These are phyloP conservation scores for Acanthamoeba triangularis DNA, from an alignment of 208 protist species.

Conservation along the genomic window DNA sequence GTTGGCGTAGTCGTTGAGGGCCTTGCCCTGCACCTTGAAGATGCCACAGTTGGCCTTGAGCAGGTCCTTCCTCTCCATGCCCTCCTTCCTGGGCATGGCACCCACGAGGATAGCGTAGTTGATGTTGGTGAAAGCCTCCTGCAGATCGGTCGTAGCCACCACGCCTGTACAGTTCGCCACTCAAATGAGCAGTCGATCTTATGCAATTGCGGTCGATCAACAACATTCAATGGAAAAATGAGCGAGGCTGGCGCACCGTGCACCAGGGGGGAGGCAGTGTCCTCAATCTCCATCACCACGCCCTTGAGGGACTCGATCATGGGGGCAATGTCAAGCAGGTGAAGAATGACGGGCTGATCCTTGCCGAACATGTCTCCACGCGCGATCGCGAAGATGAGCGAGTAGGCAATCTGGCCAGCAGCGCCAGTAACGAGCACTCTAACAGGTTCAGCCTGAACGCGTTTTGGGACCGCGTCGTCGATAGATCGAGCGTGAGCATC, in stretches of 20 bases:
- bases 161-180: slow-evolving; percentile 44
- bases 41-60: slow-evolving; percentile 97
- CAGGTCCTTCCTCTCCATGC: slow-evolving; percentile 98
- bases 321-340: slow-evolving; percentile 90
- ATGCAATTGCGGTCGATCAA: background rate
- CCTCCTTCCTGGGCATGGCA: slow-evolving; percentile 93
- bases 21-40: slow-evolving; percentile 96
- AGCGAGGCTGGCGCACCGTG: slow-evolving; percentile 25
- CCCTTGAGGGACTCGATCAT: slow-evolving; percentile 84
- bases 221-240: background rate
- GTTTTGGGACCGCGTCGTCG: background rate
- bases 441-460: slow-evolving; percentile 52
- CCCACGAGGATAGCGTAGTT: slow-evolving; percentile 92
- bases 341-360: slow-evolving; percentile 86
- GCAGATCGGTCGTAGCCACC: slow-evolving; percentile 83
- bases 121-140: slow-evolving; percentile 88
- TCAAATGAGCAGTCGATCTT: background rate
- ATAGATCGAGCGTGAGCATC: too few relatives aligned
- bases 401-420: slow-evolving; percentile 93
- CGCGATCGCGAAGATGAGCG: slow-evolving; percentile 78
- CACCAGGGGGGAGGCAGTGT: slow-evolving; percentile 89
- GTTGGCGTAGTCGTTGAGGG: slow-evolving; percentile 93
- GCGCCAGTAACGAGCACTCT: slow-evolving; percentile 87
- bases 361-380: slow-evolving; percentile 62
- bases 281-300: slow-evolving; percentile 91